Evolutionary conservation across 768 basidiomycete species (phyloP).

Genomic region (Sporobolomyces phaffii): DNA sequence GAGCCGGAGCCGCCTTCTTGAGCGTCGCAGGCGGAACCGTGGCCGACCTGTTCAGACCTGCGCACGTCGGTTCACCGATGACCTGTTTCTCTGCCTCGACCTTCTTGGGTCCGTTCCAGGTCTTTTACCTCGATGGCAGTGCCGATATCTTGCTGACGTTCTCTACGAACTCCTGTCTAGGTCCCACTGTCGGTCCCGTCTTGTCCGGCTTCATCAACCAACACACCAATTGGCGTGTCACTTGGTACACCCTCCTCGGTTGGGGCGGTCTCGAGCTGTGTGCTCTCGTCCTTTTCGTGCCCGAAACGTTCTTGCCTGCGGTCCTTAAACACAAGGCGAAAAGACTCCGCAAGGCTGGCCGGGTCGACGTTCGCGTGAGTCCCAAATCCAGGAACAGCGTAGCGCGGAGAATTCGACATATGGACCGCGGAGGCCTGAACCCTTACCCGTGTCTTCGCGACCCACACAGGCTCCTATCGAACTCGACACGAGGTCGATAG

Average conservation of each 20-base stretch:
- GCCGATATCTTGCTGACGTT: too few relatives aligned
- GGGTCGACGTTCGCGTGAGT: conserved; percentile 51
- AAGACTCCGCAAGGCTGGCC: conserved; percentile 59
- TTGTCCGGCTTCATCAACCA: conserved; percentile 67
- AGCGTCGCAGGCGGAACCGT: conserved; percentile 61
- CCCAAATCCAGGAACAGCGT: neutral
- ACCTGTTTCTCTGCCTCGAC: conserved; percentile 55
- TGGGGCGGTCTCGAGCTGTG: conserved; percentile 60
- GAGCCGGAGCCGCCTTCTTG: conserved; percentile 57
- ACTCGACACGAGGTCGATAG: conserved; percentile 50
- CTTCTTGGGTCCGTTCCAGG: conserved; percentile 49
- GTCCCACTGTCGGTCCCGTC: conserved; percentile 51
- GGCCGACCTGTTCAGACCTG: conserved; percentile 48
- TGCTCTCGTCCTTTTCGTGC: conserved; percentile 54
- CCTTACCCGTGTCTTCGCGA: too few relatives aligned
- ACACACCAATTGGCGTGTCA: conserved; percentile 54
- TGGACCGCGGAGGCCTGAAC: too few relatives aligned
- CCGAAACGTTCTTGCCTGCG: conserved; percentile 65
- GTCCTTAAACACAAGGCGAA: conserved; percentile 48
- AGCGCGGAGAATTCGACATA: too few relatives aligned
- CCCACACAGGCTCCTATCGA: conserved; percentile 61
- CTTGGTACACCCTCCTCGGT: conserved; percentile 58
- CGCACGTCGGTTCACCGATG: conserved; percentile 47
- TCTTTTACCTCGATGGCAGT: conserved; percentile 48
- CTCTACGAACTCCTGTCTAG: conserved; percentile 48